Conservation (phyloP, 2,329 filamentous ascomycete genomes). For the Trichothecium roseum region DNA sequence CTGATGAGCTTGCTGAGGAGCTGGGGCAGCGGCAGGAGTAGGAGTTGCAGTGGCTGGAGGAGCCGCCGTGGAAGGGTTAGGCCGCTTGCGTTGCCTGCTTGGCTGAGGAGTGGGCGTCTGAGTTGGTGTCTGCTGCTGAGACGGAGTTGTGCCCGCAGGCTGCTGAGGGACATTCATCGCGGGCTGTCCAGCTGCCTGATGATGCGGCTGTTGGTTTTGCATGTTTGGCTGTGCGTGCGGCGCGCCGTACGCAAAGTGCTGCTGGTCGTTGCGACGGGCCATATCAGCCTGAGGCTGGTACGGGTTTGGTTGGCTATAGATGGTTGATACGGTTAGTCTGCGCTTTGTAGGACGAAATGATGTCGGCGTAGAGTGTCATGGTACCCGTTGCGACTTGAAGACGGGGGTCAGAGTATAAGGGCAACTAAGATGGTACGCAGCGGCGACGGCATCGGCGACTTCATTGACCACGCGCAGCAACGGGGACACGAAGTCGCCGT, state of each 20-base stretch:
- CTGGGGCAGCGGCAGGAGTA: conserved; percentile 17
- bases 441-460: background rate
- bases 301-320: conserved; percentile 28
- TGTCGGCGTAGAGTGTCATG: background rate
- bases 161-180: conserved; percentile 34
- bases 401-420: background rate
- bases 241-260: conserved; percentile 24
- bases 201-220: conserved; percentile 24
- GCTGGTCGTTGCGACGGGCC: conserved; percentile 29
- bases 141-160: conserved; percentile 16
- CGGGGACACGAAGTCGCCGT: background rate
- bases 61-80: conserved; percentile 16
- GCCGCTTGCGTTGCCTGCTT: conserved; percentile 30
- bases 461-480: background rate
- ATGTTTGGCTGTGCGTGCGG: conserved; percentile 27
- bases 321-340: background rate
- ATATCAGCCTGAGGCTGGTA: conserved; percentile 38
- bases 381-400: background rate
- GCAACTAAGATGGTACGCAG: background rate
- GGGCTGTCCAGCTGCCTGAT: conserved; percentile 27
- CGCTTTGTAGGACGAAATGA: conserved; percentile 1
- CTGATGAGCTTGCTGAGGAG: conserved; percentile 9
- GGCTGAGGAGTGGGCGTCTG: conserved; percentile 24
- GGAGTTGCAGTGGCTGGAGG: conserved; percentile 9
- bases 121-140: conserved; percentile 25